Base-by-base conservation (phyloP, 192 early-diverging fungal genomes). In the Podila epicladia region DNA sequence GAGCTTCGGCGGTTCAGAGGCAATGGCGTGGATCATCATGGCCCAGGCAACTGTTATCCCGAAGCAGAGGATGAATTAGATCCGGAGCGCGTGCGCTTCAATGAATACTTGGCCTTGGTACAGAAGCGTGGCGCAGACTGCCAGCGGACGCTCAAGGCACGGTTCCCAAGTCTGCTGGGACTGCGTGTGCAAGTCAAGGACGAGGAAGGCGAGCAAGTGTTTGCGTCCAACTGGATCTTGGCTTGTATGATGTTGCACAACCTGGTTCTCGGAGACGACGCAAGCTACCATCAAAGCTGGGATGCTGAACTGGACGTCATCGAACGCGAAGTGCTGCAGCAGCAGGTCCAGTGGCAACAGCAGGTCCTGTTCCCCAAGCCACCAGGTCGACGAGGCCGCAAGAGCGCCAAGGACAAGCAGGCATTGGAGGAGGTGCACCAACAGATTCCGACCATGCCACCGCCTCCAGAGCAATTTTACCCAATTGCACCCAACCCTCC, bases 231-330 rank as follows among this genome's bases (percentile, higher is more conserved):
- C 12, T 78, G 75, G 75, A 49, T 78, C 9, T 9, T 67, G 45
- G 75, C 75, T 32, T 78, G 75, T n/a, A 67, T 71, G 64, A 71
- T 68, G 28, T 38, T 78, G 20, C 75, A 71, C 38, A 78, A 78
- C 26, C 59, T 78, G 9, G 75, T 78, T 12, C n/a, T 78, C 24
- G 75, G 69, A 17, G 75, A 78, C 37, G 64, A 71, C 9, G 20
- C 64, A 9, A 62, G 48, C n/a, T 78, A 71, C 22, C 33, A 71
- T 37, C 63, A 12, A 1, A 55, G 5, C 13, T 78, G 75, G 75
- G 75, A 78, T 12, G 31, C 26, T 0, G 68, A 78, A 29, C 64
- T 71, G n/a, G 69, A 71, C 8, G 59, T 35, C 19, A 62, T 66
- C 26, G 69, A 71, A 49, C 4, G 20, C 22, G 32, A 65, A 6